Conservation (phyloP, 192 early-diverging fungal genomes). For the Coemansia sp. region DNA sequence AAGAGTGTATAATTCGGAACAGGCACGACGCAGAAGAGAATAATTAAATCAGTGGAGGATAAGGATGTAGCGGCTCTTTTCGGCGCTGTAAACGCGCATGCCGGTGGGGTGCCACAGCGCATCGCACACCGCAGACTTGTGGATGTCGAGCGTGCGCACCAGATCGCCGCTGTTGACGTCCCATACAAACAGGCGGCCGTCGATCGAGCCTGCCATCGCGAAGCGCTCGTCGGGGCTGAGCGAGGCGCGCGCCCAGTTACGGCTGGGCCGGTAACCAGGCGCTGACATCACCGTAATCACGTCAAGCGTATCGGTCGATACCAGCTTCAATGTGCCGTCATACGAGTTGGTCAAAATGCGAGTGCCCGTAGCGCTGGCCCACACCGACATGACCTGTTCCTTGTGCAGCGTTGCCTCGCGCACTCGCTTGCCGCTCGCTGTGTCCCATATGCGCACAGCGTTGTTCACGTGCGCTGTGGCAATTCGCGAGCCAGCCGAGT, state of each 20-base stretch:
- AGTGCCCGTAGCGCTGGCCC: constrained; percentile 57
- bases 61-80: constrained; percentile 55
- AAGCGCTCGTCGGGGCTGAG: constrained; percentile 83
- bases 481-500: constrained; percentile 74
- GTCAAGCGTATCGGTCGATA: constrained; percentile 79
- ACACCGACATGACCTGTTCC: constrained; percentile 86
- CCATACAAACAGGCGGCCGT: constrained; percentile 84
- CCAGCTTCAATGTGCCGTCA: constrained; percentile 86
- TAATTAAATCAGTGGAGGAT: constrained; percentile 39
- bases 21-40: background rate
- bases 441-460: constrained; percentile 91
- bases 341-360: constrained; percentile 89
- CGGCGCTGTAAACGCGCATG: constrained; percentile 67
- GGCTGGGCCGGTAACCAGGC: constrained; percentile 74
- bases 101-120: constrained; percentile 66
- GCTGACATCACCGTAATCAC: constrained; percentile 61
- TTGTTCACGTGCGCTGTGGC: constrained; percentile 94
- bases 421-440: constrained; percentile 72
- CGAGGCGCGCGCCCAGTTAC: constrained; percentile 85
- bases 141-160: constrained; percentile 67
- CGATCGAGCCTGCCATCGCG: constrained; percentile 77
- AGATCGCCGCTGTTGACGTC: constrained; percentile 65
- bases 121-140: constrained; percentile 71
- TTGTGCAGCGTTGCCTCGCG: constrained; percentile 85
- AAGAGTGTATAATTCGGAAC: background rate